Base-by-base conservation (phyloP, 331 rosid genomes). In the Rhamnella rubrinervis region DNA sequence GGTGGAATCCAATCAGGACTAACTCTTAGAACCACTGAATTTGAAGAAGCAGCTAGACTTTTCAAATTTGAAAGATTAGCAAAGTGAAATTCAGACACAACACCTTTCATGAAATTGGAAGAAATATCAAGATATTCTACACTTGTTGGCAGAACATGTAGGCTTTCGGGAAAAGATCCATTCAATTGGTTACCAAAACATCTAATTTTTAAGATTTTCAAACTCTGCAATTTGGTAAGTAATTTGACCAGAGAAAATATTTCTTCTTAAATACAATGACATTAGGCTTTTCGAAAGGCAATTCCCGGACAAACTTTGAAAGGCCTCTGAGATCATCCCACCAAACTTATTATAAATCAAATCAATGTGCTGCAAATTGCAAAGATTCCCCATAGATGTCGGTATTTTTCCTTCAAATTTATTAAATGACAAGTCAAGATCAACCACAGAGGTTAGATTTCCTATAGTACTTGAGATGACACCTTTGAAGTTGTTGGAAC, bases 1-100 rank as follows among this genome's bases (percentile, higher is more conserved):
- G 69, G 53, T 20, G 69, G 68, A 40, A 38, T 37, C 89, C 84
- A 81, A 9, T 71, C 17, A 6, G 58, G 41, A 51, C 56, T 14
- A 8, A 75, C 71, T 9, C 55, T 59, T 7, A 84, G 75, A 20
- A 59, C 62, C 38, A 73, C 8, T 4, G 47, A 26, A 53, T 59
- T 82, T 44, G 1, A 9, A 40, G 6, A 4, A 8, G 40, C 35
- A 58, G 0, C 6, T 8, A 78, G 2, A 0, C 0, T 0, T 0
- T 4, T 0, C 12, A 82, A 50, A 0, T 10, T n/a, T 1, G 73
- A 23, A 5, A 82, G 72, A 57, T 77, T 74, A 0, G 71, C 21
- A 61, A 85, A 61, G 73, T 71, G 66, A 19, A 55, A 21, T 7
- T 82, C 63, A 4, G 20, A 18, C 0, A 85, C 46, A 17, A 11